Base-by-base conservation (phyloP, 169 alveolate genomes). In the Cryptosporidium meleagridis region DNA sequence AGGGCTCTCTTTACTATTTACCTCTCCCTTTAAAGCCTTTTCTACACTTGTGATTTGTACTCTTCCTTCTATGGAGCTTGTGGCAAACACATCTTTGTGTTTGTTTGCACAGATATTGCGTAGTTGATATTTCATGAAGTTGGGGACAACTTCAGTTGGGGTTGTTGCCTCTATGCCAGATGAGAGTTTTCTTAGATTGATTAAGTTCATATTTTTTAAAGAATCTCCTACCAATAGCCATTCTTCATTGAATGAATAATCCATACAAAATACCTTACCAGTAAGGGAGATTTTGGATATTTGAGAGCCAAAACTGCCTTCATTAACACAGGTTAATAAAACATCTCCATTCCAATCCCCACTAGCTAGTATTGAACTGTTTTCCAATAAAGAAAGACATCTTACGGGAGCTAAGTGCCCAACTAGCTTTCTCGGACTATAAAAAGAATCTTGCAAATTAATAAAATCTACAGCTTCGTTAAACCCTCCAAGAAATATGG, bases 221-320 rank as follows among this genome's bases (percentile, higher is more conserved):
- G 89, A 80, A 23, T 80, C 89, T 9, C 89, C 89, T 14, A 62
- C 68, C 52, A 80, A 65, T 0, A 80, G 65, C 89, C 89, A 80
- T 33, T 80, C 89, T 33, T 65, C 62, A 48, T 62, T 29, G 41
- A 14, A 65, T 14, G 89, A 31, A 21, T 62, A 35, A 39, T 80
- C 89, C 89, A 80, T 80, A 21, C 89, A 80, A 44, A 80, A 80
- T 8, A 80, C 89, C 68, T 80, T 80, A 8, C 89, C 89, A 8
- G 37, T 23, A 45, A 80, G 67, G 35, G 52, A 37, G 37, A 41
- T 59, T 80, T 39, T 80, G n/a, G 68, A 80, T 3, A 80, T 21
- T 59, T 23, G 37, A 21, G 73, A 29, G 23, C 55, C 70, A 41
- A 37, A 62, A 26, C 37, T 35, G 23, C 52, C 55, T 26, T 18